Percentiles rank a stretch among this genome's conserved stretches.
phyloP scores from a whole-genome alignment of 352 stramenopile genomes.

The Pythium volutum region DNA sequence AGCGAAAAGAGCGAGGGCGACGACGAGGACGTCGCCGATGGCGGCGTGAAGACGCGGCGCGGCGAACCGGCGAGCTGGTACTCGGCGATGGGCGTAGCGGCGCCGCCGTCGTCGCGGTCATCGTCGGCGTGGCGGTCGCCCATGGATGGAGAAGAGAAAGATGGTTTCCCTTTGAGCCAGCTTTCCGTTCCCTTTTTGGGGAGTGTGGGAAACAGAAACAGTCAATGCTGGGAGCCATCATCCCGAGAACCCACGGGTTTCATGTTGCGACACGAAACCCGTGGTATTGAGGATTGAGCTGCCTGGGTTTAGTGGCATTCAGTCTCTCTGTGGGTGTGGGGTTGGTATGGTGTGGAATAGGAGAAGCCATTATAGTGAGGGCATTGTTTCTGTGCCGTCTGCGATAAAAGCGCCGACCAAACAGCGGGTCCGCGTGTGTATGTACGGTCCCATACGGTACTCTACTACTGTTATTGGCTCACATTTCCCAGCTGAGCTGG shows the following conservation, averaged over 20 bases:
- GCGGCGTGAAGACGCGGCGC: background rate
- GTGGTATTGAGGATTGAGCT: background rate
- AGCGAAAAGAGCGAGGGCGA: constrained; percentile 9
- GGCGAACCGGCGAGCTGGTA: constrained; percentile 28
- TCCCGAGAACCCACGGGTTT: background rate
- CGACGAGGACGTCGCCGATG: background rate
- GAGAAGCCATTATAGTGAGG: background rate
- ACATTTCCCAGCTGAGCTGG: no score
- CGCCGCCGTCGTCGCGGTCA: constrained; percentile 3
- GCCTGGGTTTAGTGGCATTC: background rate
- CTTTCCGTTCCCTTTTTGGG: background rate
- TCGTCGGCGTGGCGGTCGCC: constrained; percentile 16
- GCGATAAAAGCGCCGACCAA: background rate
- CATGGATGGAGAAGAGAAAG: constrained; percentile 5
- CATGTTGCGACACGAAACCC: background rate
- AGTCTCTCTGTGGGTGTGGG: background rate
- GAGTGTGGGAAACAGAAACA: background rate
- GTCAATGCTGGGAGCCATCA: background rate
- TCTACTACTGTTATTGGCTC: background rate
- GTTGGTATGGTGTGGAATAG: background rate
- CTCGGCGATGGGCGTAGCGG: constrained; percentile 24
- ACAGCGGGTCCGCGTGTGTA: background rate
- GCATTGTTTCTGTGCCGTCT: background rate
- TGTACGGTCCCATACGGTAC: background rate
- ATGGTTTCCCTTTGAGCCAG: background rate